Conservation (phyloP, 495 filamentous ascomycete species). For the Penicillium pancosmium region DNA sequence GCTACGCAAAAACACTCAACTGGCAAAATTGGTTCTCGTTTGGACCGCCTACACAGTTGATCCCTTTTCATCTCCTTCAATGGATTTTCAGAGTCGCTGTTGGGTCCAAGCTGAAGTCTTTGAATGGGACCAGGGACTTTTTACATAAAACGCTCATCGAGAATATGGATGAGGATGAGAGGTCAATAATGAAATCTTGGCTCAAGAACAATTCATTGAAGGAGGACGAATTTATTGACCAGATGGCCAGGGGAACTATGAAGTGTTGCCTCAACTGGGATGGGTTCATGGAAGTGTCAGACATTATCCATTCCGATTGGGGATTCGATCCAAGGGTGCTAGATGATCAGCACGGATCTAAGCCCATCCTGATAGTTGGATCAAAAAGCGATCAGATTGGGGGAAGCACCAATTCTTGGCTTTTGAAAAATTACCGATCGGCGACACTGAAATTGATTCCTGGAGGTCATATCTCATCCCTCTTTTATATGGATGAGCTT, state of each 20-base stretch:
- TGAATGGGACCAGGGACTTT: conserved; percentile 1
- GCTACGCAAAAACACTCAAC: conserved; percentile 4
- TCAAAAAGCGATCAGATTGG: conserved; percentile 9
- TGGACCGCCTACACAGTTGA: conserved; percentile 3
- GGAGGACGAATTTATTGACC: conserved; percentile 5
- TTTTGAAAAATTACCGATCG: conserved; percentile 10
- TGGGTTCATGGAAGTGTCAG: conserved; percentile 12
- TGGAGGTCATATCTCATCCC: conserved; percentile 11
- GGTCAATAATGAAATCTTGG: background rate
- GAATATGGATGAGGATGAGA: background rate
- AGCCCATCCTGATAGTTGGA: conserved; percentile 9
- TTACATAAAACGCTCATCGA: background rate
- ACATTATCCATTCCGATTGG: conserved; percentile 14
- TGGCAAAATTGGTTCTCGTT: conserved; percentile 13
- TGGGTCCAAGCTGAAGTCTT: background rate
- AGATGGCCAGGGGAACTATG: conserved; percentile 6
- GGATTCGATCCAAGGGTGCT: conserved; percentile 11
- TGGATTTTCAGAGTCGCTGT: conserved; percentile 4
- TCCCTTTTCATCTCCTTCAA: conserved; percentile 5
- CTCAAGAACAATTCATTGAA: background rate
- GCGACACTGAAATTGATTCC: conserved; percentile 6
- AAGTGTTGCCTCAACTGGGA: conserved; percentile 8
- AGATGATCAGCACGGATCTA: conserved; percentile 10
- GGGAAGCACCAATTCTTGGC: conserved; percentile 8
- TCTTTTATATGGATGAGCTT: conserved; percentile 10